These are phyloP conservation scores for Elaeis oleifera DNA, from an alignment of 202 grass and related monocot species.

Conservation along the genomic window DNA sequence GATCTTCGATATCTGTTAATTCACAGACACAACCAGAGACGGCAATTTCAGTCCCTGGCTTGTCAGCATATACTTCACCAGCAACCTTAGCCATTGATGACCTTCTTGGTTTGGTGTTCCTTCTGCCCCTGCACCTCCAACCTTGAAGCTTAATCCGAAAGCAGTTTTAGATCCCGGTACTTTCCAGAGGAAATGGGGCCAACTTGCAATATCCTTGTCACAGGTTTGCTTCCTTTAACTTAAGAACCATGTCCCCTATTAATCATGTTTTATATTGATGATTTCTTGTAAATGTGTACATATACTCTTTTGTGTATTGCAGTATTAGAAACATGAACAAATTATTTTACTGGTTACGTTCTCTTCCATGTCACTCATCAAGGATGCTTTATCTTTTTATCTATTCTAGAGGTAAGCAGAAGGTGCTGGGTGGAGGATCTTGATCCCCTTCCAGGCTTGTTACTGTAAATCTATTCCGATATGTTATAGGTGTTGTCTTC, in stretches of 20 bases:
- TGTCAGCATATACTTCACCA: conserved; percentile 32
- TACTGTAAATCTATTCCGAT: too few relatives aligned
- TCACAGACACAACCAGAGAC: conserved; percentile 42
- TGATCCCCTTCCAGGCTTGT: too few relatives aligned
- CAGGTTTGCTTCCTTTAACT: conserved; percentile 50
- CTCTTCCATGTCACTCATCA: too few relatives aligned
- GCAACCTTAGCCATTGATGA: conserved; percentile 73
- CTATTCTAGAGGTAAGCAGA: too few relatives aligned
- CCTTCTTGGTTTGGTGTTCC: conserved; percentile 69
- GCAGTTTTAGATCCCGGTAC: conserved; percentile 76
- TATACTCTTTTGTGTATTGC: too few relatives aligned
- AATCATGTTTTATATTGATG: too few relatives aligned
- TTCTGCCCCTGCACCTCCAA: conserved; percentile 31
- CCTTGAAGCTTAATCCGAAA: conserved; percentile 67
- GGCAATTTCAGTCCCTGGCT: conserved; percentile 35
- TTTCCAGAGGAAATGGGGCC: conserved; percentile 94
- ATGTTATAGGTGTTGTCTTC: too few relatives aligned
- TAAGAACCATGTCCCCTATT: background rate
- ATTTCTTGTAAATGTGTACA: too few relatives aligned
- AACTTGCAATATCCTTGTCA: conserved; percentile 58
- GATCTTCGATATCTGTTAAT: conserved; percentile 34
- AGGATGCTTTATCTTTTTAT: too few relatives aligned
- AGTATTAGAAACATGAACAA: too few relatives aligned
- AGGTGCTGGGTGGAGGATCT: too few relatives aligned
- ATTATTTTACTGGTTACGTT: too few relatives aligned